phyloP scores from a whole-genome alignment of 495 filamentous ascomycete species.

The Sordaria brevicollis region DNA sequence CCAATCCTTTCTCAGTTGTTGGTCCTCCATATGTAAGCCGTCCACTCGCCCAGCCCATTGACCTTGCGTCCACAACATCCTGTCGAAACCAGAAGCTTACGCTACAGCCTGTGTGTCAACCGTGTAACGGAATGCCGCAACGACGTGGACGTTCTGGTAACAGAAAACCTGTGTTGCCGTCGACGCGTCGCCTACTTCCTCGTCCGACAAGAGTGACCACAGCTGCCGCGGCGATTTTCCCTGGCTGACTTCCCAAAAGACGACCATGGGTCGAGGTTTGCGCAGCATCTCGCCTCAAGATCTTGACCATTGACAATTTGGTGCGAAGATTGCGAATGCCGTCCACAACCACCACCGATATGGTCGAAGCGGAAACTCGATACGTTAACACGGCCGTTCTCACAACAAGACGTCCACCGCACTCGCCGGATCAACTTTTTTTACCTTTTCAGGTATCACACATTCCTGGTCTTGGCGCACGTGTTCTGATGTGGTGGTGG shows the following conservation, averaged over 20 bases:
- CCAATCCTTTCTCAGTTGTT: slow-evolving; percentile 1
- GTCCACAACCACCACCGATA: slow-evolving; percentile 9
- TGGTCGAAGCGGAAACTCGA: slow-evolving; percentile 9
- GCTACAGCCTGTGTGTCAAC: slow-evolving; percentile 8
- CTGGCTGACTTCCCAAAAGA: slow-evolving; percentile 16
- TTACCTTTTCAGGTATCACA: slow-evolving; percentile 3
- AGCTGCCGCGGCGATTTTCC: neutral
- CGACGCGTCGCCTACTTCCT: slow-evolving; percentile 8
- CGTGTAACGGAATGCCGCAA: slow-evolving; percentile 18
- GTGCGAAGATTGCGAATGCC: slow-evolving; percentile 19
- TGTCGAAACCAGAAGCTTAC: slow-evolving; percentile 19
- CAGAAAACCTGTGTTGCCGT: slow-evolving; percentile 2
- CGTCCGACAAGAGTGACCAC: slow-evolving; percentile 4
- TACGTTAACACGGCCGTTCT: slow-evolving; percentile 18
- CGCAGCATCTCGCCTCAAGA: neutral
- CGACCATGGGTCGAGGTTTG: slow-evolving; percentile 16
- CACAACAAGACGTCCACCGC: slow-evolving; percentile 18
- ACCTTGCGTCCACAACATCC: slow-evolving; percentile 15
- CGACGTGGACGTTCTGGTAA: slow-evolving; percentile 12
- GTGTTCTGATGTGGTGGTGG: slow-evolving; percentile 18
- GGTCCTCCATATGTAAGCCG: slow-evolving; percentile 13
- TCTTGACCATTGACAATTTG: slow-evolving; percentile 6
- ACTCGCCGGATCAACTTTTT: slow-evolving; percentile 4
- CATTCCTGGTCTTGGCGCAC: slow-evolving; percentile 13
- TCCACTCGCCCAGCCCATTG: slow-evolving; percentile 11